These are phyloP conservation scores for Fraxinus floribunda DNA, from an alignment of 305 asterid species.

Conservation along the genomic window DNA sequence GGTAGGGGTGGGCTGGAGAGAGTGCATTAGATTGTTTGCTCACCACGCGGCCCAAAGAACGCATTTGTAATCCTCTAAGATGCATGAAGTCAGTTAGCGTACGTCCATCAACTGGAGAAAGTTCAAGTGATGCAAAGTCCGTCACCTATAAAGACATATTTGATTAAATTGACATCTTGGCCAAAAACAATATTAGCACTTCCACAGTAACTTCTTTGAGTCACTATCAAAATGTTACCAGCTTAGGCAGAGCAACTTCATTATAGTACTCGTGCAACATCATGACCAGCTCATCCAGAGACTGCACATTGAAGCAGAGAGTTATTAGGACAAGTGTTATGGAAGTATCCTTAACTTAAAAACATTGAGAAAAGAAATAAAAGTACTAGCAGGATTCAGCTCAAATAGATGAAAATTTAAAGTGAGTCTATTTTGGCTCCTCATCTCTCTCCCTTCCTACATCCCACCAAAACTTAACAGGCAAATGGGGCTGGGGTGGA, in stretches of 20 bases:
- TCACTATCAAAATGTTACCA: slow-evolving; percentile 51
- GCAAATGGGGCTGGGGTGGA: background rate
- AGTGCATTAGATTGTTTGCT: slow-evolving; percentile 32
- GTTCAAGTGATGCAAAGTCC: slow-evolving; percentile 98
- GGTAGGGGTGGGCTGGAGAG: slow-evolving; percentile 5
- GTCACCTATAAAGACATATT: slow-evolving; percentile 57
- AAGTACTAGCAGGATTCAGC: slow-evolving; percentile 17
- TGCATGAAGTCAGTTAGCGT: slow-evolving; percentile 99
- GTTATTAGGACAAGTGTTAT: slow-evolving; percentile 8
- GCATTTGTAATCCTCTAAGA: slow-evolving; percentile 92
- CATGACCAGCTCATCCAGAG: slow-evolving; percentile 79
- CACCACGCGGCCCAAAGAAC: slow-evolving; percentile 97
- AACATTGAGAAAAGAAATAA: background rate
- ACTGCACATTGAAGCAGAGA: slow-evolving; percentile 53
- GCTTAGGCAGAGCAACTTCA: slow-evolving; percentile 93
- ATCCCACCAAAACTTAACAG: background rate
- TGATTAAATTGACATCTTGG: slow-evolving; percentile 16
- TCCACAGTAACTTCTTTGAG: slow-evolving; percentile 16
- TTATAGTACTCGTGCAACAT: slow-evolving; percentile 82
- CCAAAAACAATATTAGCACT: slow-evolving; percentile 16
- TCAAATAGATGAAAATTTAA: slow-evolving; percentile 7
- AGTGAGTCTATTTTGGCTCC: slow-evolving; percentile 5
- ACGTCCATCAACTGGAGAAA: slow-evolving; percentile 99
- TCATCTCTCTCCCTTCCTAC: slow-evolving; percentile 1
- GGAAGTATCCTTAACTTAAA: slow-evolving; percentile 4